These are phyloP conservation scores for Boletellus emodensis DNA, from an alignment of 768 basidiomycete species.

Conservation along the genomic window DNA sequence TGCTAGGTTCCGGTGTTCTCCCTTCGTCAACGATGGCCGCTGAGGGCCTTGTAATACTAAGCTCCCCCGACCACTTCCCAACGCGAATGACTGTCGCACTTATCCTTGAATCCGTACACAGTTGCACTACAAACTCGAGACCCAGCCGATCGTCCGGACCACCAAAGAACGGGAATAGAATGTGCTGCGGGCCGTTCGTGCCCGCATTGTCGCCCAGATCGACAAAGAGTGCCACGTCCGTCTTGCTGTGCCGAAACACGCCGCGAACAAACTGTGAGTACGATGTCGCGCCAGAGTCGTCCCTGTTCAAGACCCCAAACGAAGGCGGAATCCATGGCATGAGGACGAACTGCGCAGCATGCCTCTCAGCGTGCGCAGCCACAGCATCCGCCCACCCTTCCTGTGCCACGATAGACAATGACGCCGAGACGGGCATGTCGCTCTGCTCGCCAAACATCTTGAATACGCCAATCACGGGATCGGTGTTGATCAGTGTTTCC, in stretches of 20 bases:
- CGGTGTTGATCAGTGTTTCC: conserved; percentile 63
- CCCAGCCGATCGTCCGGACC: conserved; percentile 92
- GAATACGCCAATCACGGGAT: conserved; percentile 71
- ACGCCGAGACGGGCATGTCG: conserved; percentile 58
- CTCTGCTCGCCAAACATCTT: conserved; percentile 75
- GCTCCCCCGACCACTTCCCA: conserved; percentile 26
- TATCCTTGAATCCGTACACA: conserved; percentile 59
- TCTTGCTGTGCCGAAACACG: conserved; percentile 67
- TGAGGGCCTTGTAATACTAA: conserved; percentile 53
- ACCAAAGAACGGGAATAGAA: conserved; percentile 90
- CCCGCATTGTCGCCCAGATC: conserved; percentile 51
- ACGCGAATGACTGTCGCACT: conserved; percentile 74
- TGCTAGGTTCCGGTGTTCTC: conserved; percentile 29
- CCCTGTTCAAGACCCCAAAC: conserved; percentile 47
- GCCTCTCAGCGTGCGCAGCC: conserved; percentile 51
- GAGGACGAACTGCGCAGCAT: conserved; percentile 68
- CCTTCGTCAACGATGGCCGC: conserved; percentile 57
- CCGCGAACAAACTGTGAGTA: conserved; percentile 84
- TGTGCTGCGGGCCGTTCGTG: conserved; percentile 43
- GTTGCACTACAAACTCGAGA: conserved; percentile 74
- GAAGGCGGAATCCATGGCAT: conserved; percentile 74
- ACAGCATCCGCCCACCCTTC: conserved; percentile 72
- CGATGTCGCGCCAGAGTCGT: conserved; percentile 50
- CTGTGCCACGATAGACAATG: conserved; percentile 71
- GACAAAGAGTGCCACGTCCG: conserved; percentile 82